A percentile compares a stretch with the other conserved stretches of the same genome.
Evolutionary conservation across 768 basidiomycete genomes (phyloP).

Genomic region (Termitomyces sp.): DNA sequence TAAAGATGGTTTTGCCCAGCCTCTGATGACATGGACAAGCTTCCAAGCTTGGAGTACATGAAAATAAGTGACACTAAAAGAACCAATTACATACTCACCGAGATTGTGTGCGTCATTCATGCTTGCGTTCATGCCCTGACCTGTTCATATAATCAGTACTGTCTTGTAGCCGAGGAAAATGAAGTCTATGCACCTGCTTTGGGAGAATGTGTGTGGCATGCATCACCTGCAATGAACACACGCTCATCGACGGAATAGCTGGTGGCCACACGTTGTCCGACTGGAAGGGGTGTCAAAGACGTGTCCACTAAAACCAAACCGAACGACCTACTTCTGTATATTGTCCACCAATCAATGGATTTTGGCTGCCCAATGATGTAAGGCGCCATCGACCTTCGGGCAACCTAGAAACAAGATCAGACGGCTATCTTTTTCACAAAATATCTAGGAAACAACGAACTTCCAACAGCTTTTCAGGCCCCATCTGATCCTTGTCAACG

Average conservation of each 20-base stretch:
- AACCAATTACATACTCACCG: conserved; percentile 27
- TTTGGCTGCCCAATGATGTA: conserved; percentile 44
- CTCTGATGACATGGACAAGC: conserved; percentile 47
- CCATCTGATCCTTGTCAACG: conserved; percentile 46
- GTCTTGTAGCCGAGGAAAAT: neutral
- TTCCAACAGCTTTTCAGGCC: conserved; percentile 45
- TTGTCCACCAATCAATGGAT: conserved; percentile 66
- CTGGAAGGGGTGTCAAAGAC: conserved; percentile 23
- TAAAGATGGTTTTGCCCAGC: conserved; percentile 42
- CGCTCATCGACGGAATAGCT: conserved; percentile 54
- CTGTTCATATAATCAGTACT: conserved; percentile 19
- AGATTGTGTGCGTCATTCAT: conserved; percentile 76
- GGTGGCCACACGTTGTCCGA: conserved; percentile 72
- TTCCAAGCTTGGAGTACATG: conserved; percentile 45
- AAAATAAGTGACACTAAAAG: neutral
- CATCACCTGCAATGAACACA: conserved; percentile 75
- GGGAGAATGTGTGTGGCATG: conserved; percentile 64
- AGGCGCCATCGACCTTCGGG: conserved; percentile 50
- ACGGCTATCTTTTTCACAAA: neutral
- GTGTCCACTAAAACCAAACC: neutral
- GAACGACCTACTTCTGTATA: conserved; percentile 54
- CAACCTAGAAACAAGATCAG: conserved; percentile 32
- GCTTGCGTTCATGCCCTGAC: conserved; percentile 75
- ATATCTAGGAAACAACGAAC: conserved; percentile 24
- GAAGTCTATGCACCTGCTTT: conserved; percentile 43